Base-by-base conservation (phyloP, 2,329 filamentous ascomycete genomes). In the Didymella pinodella region DNA sequence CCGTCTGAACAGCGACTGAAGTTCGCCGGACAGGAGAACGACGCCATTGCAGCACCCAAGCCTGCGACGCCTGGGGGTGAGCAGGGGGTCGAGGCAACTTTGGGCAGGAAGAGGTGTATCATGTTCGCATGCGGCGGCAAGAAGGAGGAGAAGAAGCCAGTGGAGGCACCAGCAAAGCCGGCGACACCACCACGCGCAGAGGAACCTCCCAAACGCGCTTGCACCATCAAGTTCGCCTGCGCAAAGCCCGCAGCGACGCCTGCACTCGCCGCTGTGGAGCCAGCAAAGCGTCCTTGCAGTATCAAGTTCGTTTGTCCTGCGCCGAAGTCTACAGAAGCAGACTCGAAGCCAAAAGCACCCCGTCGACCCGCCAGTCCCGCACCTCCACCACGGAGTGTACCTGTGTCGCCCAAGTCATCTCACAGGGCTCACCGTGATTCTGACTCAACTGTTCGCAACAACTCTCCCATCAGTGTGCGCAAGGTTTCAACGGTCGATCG, bases 71-170 rank as follows among this genome's bases (percentile, higher is more conserved):
- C 46, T 28, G 56, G 64, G 18, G 83, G 82, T 55, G 86, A 90
- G 70, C 81, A 85, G 14, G 80, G 83, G 32, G 81, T 90, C 1
- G 88, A 89, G 71, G 85, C 84, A n/a, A 83, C 81, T 11, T 78
- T 88, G 50, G 89, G 88, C 48, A 90, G 91, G 71, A 97, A 93
- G 80, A 87, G 93, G 60, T 94, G 91, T 77, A 97, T 98, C 67
- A 94, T 90, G 59, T 98, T 98, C 76, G 93, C 92, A 32, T 98
- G 94, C 75, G 88, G 86, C 34, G 64, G 64, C 29, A 75, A 77
- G 72, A 83, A 86, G 7, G 79, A 79, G 26, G 69, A 77, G 29
- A 82, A 81, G 64, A 76, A 79, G 49, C 61, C 51, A 40, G 60
- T 65, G 20, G 60, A 63, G 41, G 58, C 59, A 41, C 45, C 67